Base-by-base conservation (phyloP, 257 asterid species). In the Cruciata laevipes region DNA sequence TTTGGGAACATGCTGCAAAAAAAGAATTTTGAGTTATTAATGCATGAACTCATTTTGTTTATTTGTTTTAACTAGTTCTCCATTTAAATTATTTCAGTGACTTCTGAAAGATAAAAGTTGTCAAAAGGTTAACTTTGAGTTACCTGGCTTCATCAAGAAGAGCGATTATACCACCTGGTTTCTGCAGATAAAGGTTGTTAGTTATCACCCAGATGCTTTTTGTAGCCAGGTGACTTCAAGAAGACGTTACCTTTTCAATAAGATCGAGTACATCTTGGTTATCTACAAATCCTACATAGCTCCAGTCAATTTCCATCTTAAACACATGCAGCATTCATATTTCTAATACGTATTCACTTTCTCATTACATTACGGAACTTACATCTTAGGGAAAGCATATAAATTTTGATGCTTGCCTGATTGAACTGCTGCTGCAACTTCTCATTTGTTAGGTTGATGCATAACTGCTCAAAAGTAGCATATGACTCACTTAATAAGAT, bases 101-200 rank as follows among this genome's bases (percentile, higher is more conserved):
- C 52, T 65, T 72, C 9, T 30, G 14, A 2, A 44, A 35, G 14
- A 53, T 18, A 32, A 16, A 10, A 7, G 6, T 13, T 42, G 17
- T 69, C 64, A 73, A 65, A 27, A 59, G 53, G 32, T 30, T 67
- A 67, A 62, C 69, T 59, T 63, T 31, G 57, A 69, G 91, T 13
- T 85, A 91, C 98, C 98, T 88, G 80, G 98, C 98, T 82, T 91
- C 98, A 75, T 91, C 98, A 58, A 91, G 98, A 73, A 91, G 98
- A 71, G 98, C 96, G 74, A 91, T 84, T 74, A 91, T 85, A 71
- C 98, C 98, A 79, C 98, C 98, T 51, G 89, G 98, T 88, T 91
- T 91, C 98, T 91, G 96, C 80, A 81, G 52, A 77, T 66, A 61
- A 61, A 67, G 51, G 58, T 49, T 3, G 13, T 47, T 14, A 18